Evolutionary conservation across 1,284 basidiomycete genomes (phyloP), one percentile per base, ranked within the genome.

Genomic region (Melanopsichium pennsylvanicum): DNA sequence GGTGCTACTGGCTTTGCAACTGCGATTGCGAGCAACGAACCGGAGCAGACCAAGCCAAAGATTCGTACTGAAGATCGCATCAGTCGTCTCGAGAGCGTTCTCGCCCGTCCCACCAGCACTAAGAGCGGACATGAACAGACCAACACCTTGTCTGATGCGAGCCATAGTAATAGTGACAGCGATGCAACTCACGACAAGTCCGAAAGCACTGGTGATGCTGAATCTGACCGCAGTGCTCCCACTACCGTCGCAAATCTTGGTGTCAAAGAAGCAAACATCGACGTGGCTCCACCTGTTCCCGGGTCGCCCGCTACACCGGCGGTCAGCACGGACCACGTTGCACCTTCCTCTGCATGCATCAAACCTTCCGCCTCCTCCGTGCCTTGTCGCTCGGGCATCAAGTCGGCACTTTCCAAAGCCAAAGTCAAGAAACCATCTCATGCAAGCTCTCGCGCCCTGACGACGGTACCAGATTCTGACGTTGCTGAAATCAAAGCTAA

Each of bases 51-150:
- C 26, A 62, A 70, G 42, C 42, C 55, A 21, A 72, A 59, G 38
- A 40, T 58, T n/a, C 55, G 58, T 34, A 66, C 64, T 5, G 66
- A 64, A 43, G 57, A 59, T 32, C 57, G 62, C 33, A 72, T 66
- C 46, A 60, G 58, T 38, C 36, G 67, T 15, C 45, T 72, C 15
- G 66, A 62, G 22, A 63, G 39, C 35, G 55, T 51, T 12, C 40
- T 69, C 18, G 55, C 45, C 4, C 52, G 48, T 26, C 60, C 60
- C 5, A 21, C 42, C 3, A 41, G 40, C 1, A 41, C 46, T 13
- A 50, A 56, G 31, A 47, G 43, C 31, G 45, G 54, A 16, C 35
- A 48, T 2, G 21, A n/a, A 31, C 29, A 25, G 21, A 16, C 19
- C 3, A n/a, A n/a, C n/a, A 25, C 25, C 18, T 37, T 39, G 6